A percentile compares a stretch with the other conserved stretches of the same genome.
phyloP scores from a whole-genome alignment of 768 basidiomycete genomes.

The Rubroboletus pulcherrimus region DNA sequence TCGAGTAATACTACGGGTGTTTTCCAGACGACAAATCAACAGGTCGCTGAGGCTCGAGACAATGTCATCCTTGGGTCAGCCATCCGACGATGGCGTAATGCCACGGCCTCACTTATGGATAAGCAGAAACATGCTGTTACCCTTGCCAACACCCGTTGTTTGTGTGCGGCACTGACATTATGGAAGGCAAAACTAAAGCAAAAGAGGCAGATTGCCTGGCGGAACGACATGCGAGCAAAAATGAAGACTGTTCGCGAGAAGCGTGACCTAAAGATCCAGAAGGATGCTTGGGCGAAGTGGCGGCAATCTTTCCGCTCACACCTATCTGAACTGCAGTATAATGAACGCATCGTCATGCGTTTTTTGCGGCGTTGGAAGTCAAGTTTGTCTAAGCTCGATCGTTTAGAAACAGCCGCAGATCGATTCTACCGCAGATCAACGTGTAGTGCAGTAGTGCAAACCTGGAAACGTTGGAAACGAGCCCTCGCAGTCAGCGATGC shows the following conservation, averaged over 20 bases:
- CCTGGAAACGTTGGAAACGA: conserved; percentile 59
- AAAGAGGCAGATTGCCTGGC: conserved; percentile 57
- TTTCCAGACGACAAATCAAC: conserved; percentile 62
- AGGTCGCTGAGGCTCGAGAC: conserved; percentile 68
- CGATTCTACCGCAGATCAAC: conserved; percentile 39
- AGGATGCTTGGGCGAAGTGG: conserved; percentile 67
- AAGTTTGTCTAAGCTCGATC: conserved; percentile 38
- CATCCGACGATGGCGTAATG: conserved; percentile 60
- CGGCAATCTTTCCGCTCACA: conserved; percentile 50
- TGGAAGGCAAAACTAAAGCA: conserved; percentile 59
- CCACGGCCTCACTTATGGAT: conserved; percentile 35
- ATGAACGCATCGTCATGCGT: conserved; percentile 39
- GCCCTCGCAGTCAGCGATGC: conserved; percentile 41
- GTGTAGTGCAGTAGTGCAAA: conserved; percentile 35
- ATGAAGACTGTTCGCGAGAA: conserved; percentile 61
- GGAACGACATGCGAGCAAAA: conserved; percentile 64
- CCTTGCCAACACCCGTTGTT: conserved; percentile 42
- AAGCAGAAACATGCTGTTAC: conserved; percentile 40
- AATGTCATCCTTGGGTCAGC: conserved; percentile 55
- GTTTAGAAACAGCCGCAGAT: conserved; percentile 49
- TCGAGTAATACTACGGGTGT: conserved; percentile 8
- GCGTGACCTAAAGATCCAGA: conserved; percentile 49
- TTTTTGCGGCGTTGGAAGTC: conserved; percentile 54
- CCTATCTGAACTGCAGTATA: conserved; percentile 50
- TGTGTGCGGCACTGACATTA: conserved; percentile 38